Conservation (phyloP, 2,329 filamentous ascomycete genomes). For the Lojkania enalia region DNA sequence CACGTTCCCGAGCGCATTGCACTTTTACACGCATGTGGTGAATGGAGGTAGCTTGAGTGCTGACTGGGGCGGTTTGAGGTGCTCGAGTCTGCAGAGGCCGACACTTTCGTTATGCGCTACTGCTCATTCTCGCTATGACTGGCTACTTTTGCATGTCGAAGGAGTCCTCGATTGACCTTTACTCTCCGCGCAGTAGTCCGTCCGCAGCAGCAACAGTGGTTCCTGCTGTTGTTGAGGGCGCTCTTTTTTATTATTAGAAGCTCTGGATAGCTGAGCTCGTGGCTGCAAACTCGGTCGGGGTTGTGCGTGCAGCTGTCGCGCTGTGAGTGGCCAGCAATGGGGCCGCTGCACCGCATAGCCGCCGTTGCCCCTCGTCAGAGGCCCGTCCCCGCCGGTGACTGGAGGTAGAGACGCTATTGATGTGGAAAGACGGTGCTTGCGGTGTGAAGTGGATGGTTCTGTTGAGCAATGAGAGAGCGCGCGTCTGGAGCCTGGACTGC, state of each 20-base stretch:
- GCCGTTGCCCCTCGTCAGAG: neutral
- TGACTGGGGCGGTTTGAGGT: conserved; percentile 9
- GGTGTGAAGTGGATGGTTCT: conserved; percentile 10
- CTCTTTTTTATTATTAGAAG: neutral
- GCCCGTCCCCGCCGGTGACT: neutral
- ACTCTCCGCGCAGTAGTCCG: neutral
- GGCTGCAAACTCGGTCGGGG: neutral
- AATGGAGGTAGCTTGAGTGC: conserved; percentile 1
- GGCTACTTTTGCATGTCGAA: neutral
- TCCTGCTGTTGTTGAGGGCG: neutral
- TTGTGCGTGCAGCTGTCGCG: neutral
- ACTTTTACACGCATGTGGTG: neutral
- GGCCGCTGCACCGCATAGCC: conserved; percentile 30
- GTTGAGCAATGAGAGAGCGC: conserved; percentile 30
- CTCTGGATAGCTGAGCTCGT: neutral
- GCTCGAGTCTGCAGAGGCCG: neutral
- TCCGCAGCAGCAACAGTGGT: too few species aligned
- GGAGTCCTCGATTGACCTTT: neutral
- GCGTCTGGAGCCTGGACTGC: neutral
- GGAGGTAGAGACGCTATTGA: conserved; percentile 10
- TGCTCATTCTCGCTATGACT: neutral
- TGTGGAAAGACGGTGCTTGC: conserved; percentile 4
- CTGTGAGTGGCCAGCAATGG: conserved; percentile 12
- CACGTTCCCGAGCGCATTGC: conserved; percentile 1
- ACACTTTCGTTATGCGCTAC: neutral